These are phyloP conservation scores for Biscogniauxia marginata DNA, from an alignment of 2,329 filamentous ascomycete species.

Conservation along the genomic window DNA sequence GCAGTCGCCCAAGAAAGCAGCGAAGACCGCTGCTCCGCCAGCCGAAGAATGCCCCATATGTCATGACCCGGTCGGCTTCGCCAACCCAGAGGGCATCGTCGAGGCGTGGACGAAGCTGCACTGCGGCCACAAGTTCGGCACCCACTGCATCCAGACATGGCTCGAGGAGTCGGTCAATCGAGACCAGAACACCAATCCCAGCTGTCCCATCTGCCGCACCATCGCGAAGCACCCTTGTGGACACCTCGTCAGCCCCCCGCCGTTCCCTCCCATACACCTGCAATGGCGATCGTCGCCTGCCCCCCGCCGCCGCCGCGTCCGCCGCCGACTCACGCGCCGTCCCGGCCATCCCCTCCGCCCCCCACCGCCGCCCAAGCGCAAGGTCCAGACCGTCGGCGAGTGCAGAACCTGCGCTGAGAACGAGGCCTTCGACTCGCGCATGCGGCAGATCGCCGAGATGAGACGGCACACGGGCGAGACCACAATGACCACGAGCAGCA, in stretches of 20 bases:
- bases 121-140: slow-evolving; percentile 45
- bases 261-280: slow-evolving; percentile 11
- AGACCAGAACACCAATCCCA: slow-evolving; percentile 31
- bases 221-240: slow-evolving; percentile 32
- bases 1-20: slow-evolving; percentile 13
- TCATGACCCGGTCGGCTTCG: slow-evolving; percentile 39
- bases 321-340: slow-evolving; percentile 24
- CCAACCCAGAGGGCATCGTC: slow-evolving; percentile 36
- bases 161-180: slow-evolving; percentile 36
- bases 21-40: slow-evolving; percentile 11
- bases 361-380: slow-evolving; percentile 8
- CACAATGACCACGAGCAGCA: not conserved
- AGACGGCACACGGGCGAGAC: not conserved
- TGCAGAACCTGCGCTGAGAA: slow-evolving; percentile 27
- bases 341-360: slow-evolving; percentile 21
- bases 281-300: slow-evolving; percentile 2
- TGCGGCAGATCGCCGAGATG: slow-evolving; percentile 11
- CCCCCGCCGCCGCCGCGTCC: slow-evolving; percentile 9
- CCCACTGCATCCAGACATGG: slow-evolving; percentile 43
- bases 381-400: slow-evolving; percentile 28
- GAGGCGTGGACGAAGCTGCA: slow-evolving; percentile 42
- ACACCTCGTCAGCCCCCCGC: slow-evolving; percentile 24
- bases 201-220: slow-evolving; percentile 42
- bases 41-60: slow-evolving; percentile 43
- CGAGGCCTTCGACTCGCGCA: slow-evolving; percentile 20